A percentile compares a stretch with the other conserved stretches of the same genome.
These are phyloP conservation scores for Quercus rubra DNA, from an alignment of 306 rosid species.

Conservation along the genomic window DNA sequence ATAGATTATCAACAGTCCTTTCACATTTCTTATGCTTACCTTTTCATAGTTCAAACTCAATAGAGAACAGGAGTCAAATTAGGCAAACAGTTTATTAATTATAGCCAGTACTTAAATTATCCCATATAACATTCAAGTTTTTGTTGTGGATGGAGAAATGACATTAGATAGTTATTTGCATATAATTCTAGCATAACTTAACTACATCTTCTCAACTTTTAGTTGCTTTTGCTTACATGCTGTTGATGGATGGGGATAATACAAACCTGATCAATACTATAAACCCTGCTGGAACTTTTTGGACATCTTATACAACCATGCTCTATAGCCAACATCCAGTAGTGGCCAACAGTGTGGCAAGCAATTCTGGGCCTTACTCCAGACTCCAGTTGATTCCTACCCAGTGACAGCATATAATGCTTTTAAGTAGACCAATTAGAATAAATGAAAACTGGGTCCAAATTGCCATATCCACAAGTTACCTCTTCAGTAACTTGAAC, in stretches of 20 bases:
- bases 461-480: background rate
- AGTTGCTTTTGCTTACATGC: background rate
- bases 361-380: background rate
- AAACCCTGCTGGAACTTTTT: background rate
- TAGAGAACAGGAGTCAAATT: background rate
- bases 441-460: background rate
- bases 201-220: background rate
- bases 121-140: background rate
- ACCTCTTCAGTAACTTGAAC: background rate
- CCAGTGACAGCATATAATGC: background rate
- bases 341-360: background rate
- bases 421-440: background rate
- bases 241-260: background rate
- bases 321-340: background rate
- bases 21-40: slow-evolving; percentile 8
- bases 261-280: background rate
- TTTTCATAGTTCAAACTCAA: background rate
- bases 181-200: background rate
- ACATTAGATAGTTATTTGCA: background rate
- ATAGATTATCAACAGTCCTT: background rate
- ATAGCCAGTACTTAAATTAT: background rate
- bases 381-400: background rate
- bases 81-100: background rate
- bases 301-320: background rate
- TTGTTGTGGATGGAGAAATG: background rate